Conservation (phyloP, 495 filamentous ascomycete species). For the Rhizodiscina lignyota region DNA sequence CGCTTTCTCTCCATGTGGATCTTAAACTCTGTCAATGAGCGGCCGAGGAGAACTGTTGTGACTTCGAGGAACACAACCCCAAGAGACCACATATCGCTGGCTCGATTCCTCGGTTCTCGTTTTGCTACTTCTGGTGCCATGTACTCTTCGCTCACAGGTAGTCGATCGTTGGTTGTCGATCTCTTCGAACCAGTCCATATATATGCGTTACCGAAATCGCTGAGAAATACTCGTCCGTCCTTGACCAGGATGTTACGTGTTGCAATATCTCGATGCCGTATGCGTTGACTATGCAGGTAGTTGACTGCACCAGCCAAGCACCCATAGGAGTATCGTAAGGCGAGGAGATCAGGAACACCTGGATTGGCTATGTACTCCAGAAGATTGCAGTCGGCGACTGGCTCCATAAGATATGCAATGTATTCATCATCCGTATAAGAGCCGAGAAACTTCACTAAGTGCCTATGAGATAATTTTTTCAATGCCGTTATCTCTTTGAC, state of each 20-base stretch:
- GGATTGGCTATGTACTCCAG: no score
- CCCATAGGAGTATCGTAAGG: constrained; percentile 1
- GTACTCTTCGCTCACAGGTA: constrained; percentile 1
- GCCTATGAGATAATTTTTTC: neutral
- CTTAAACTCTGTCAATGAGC: neutral
- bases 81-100: constrained; percentile 4
- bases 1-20: no score
- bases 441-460: constrained; percentile 1
- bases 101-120: neutral
- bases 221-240: neutral
- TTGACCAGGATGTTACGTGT: constrained; percentile 4
- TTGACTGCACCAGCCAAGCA: constrained; percentile 1
- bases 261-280: constrained; percentile 3
- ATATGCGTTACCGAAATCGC: constrained; percentile 4
- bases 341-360: neutral
- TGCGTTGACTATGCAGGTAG: constrained; percentile 2
- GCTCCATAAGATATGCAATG: constrained; percentile 4
- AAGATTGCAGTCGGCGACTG: constrained; percentile 2
- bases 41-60: neutral
- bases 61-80: constrained; percentile 5
- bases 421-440: constrained; percentile 2
- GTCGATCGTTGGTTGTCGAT: neutral
- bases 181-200: neutral
- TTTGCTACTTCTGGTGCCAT: constrained; percentile 2
- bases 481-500: neutral